phyloP scores from a whole-genome alignment of 2,329 filamentous ascomycete genomes.

The Endothia cerciana region DNA sequence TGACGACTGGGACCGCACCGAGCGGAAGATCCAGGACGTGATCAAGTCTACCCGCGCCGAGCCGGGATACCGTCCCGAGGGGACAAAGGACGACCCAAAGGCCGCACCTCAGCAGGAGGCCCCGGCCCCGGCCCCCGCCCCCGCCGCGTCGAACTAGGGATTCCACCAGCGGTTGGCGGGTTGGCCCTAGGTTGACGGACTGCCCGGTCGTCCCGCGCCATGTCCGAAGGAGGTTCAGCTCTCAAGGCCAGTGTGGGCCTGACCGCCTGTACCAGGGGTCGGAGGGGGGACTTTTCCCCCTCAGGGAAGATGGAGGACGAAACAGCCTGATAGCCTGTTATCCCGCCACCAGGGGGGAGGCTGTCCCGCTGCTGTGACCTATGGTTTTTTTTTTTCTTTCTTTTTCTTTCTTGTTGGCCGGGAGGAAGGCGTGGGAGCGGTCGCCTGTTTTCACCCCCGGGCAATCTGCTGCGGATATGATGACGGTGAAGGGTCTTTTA shows the following conservation, averaged over 20 bases:
- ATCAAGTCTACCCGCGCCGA: slow-evolving; percentile 73
- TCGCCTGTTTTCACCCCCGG: neutral
- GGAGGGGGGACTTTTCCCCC: neutral
- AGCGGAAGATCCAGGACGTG: slow-evolving; percentile 78
- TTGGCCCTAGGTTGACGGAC: neutral
- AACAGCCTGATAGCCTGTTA: neutral
- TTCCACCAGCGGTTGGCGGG: neutral
- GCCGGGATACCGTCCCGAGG: slow-evolving; percentile 52
- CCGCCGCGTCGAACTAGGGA: slow-evolving; percentile 21
- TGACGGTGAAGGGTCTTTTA: slow-evolving; percentile 11
- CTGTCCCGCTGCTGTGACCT: neutral
- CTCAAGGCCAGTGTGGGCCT: neutral
- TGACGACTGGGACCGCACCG: slow-evolving; percentile 88
- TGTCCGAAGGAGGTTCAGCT: neutral
- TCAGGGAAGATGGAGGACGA: neutral
- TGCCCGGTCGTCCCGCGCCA: neutral
- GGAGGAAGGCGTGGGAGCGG: neutral
- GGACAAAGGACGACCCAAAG: slow-evolving; percentile 25
- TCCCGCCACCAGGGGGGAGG: neutral
- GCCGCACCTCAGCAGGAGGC: slow-evolving; percentile 6
- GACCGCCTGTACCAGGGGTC: neutral
- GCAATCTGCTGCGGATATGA: slow-evolving; percentile 2
- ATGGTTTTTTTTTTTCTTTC: too few relatives aligned
- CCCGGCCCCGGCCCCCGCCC: neutral
- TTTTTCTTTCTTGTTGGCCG: too few relatives aligned